These are phyloP conservation scores for Phytophthora cactorum DNA, from an alignment of 352 stramenopile genomes.

Conservation along the genomic window DNA sequence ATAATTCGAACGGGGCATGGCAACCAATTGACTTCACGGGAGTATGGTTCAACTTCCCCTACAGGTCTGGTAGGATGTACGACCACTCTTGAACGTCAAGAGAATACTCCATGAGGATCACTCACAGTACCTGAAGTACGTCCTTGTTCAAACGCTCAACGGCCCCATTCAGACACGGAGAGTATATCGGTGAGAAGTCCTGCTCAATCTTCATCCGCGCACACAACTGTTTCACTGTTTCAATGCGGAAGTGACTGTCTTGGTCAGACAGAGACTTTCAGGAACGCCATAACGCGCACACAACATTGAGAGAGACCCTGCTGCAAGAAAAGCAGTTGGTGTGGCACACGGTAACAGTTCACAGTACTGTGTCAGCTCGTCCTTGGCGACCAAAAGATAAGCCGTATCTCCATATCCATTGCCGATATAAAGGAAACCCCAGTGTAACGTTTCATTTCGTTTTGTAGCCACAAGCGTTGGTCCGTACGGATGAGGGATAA, in stretches of 20 bases:
- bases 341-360: background rate
- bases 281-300: background rate
- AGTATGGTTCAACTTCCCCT: too few relatives aligned
- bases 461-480: background rate
- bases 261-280: background rate
- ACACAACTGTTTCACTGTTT: background rate
- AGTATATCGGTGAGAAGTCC: background rate
- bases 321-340: background rate
- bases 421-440: constrained; percentile 19
- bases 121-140: too few relatives aligned
- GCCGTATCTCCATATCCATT: background rate
- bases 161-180: background rate
- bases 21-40: too few relatives aligned
- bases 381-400: constrained; percentile 8
- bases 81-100: too few relatives aligned
- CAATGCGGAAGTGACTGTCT: background rate
- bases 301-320: background rate
- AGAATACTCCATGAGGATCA: too few relatives aligned
- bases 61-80: too few relatives aligned
- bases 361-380: background rate
- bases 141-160: background rate
- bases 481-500: constrained; percentile 10
- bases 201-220: background rate
- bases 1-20: too few relatives aligned
- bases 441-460: constrained; percentile 22